Percentiles rank a stretch among this genome's conserved stretches.
These are phyloP conservation scores for Anisodus acutangulus DNA, from an alignment of 257 asterid species.

Conservation along the genomic window DNA sequence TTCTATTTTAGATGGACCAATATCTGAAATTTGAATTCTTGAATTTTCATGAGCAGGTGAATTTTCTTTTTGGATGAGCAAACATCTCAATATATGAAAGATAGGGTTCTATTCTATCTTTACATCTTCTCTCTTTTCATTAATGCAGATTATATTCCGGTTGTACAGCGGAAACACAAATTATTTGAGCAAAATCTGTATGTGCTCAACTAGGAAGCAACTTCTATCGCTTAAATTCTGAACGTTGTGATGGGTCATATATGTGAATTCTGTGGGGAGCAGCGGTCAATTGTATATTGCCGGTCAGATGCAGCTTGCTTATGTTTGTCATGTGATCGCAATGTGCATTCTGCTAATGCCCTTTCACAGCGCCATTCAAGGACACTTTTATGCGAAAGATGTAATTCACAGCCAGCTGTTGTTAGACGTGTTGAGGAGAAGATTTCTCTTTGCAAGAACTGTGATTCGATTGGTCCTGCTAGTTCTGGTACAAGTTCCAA, in stretches of 20 bases:
- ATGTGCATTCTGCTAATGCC: constrained; percentile 71
- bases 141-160: constrained; percentile 23
- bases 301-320: constrained; percentile 54
- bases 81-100: constrained; percentile 5
- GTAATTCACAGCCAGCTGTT: constrained; percentile 55
- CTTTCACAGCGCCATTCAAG: constrained; percentile 68
- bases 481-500: constrained; percentile 13
- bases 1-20: neutral
- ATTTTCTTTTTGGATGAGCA: constrained; percentile 16
- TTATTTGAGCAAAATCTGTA: neutral
- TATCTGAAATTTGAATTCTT: neutral
- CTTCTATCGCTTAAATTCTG: neutral
- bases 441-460: constrained; percentile 67
- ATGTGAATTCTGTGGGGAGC: constrained; percentile 72
- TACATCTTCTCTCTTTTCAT: neutral
- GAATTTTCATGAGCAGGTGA: neutral
- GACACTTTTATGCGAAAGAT: constrained; percentile 62
- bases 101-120: neutral
- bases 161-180: neutral
- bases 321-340: constrained; percentile 71
- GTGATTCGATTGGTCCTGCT: constrained; percentile 52
- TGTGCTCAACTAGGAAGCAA: neutral
- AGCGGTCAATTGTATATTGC: constrained; percentile 60
- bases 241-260: constrained; percentile 44
- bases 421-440: constrained; percentile 57